Evolutionary conservation across 495 filamentous ascomycete genomes (phyloP).

Genomic region (Podospora sp.): DNA sequence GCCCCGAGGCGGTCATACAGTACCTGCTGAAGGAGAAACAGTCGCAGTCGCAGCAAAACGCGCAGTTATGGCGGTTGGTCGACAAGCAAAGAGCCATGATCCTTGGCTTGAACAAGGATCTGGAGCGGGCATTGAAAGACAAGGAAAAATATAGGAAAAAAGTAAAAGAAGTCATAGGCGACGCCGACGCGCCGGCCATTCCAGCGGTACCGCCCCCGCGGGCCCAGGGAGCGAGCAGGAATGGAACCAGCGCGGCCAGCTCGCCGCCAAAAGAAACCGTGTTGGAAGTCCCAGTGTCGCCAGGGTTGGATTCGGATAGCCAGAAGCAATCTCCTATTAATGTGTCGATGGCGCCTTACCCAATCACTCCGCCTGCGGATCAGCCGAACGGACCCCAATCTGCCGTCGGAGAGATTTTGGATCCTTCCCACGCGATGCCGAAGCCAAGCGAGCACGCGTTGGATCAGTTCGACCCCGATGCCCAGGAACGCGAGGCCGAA

Average conservation of each 20-base stretch:
- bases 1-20: conserved; percentile 84
- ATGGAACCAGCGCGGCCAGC: conserved; percentile 11
- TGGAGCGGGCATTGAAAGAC: conserved; percentile 88
- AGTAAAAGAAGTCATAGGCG: conserved; percentile 68
- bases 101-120: conserved; percentile 88
- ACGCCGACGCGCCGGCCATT: conserved; percentile 30
- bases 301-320: conserved; percentile 46
- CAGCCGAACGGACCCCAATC: conserved; percentile 35
- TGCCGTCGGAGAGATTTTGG: conserved; percentile 45
- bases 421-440: conserved; percentile 57
- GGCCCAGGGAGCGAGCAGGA: conserved; percentile 14
- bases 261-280: conserved; percentile 37
- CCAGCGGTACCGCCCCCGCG: conserved; percentile 23
- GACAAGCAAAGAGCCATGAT: conserved; percentile 96
- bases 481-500: conserved; percentile 47
- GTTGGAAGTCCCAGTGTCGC: conserved; percentile 43
- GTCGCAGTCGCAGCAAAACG: conserved; percentile 81
- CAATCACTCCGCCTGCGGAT: conserved; percentile 56
- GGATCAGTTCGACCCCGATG: conserved; percentile 55
- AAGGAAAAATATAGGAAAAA: conserved; percentile 94
- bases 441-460: conserved; percentile 55
- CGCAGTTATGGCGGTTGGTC: conserved; percentile 91
- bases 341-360: conserved; percentile 57
- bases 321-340: conserved; percentile 55
- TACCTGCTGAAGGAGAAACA: conserved; percentile 91